Conservation (phyloP, 495 filamentous ascomycete genomes). For the Penicillium egyptiacum region DNA sequence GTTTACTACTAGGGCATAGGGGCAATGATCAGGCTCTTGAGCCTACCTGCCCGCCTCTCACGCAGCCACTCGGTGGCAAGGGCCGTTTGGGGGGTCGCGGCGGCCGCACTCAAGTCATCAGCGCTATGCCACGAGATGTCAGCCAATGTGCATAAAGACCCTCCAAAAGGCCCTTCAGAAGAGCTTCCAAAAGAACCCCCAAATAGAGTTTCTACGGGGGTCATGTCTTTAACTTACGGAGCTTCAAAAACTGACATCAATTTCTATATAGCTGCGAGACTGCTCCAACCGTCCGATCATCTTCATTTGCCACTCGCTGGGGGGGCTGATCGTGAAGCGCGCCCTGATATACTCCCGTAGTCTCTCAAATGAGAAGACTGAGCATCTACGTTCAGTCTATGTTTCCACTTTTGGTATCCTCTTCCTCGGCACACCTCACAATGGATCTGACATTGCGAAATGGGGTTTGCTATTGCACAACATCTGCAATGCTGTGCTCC, state of each 20-base stretch:
- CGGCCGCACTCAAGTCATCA: neutral
- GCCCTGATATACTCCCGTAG: slow-evolving; percentile 65
- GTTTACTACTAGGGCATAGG: no score
- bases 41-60: no score
- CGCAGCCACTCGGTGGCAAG: neutral
- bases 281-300: slow-evolving; percentile 68
- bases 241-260: neutral
- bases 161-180: no score
- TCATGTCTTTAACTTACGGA: neutral
- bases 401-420: slow-evolving; percentile 83
- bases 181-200: no score
- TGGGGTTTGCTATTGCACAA: slow-evolving; percentile 74
- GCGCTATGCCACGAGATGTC: neutral
- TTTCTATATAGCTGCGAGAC: slow-evolving; percentile 47
- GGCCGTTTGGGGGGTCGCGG: no score
- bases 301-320: slow-evolving; percentile 82
- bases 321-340: slow-evolving; percentile 78
- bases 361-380: slow-evolving; percentile 62
- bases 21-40: no score
- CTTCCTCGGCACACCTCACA: slow-evolving; percentile 87
- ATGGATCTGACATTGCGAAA: slow-evolving; percentile 71
- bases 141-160: neutral
- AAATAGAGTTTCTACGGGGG: neutral
- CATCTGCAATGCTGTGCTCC: slow-evolving; percentile 69
- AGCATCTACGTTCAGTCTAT: slow-evolving; percentile 74